Evolutionary conservation across 441 rosid species (phyloP).

Genomic region (Raphanus hybrid): DNA sequence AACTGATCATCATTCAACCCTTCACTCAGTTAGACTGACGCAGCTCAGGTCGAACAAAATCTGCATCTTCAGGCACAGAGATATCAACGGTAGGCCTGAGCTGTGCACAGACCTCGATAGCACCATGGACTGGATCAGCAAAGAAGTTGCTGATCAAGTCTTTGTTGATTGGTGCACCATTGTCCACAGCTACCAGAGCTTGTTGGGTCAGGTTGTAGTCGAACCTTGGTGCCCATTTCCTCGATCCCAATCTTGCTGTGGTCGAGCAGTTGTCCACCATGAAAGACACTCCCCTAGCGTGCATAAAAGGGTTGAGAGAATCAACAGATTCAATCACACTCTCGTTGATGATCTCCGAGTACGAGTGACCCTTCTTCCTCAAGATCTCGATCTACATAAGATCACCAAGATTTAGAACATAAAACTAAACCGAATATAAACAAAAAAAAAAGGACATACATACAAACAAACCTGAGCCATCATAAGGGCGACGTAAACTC

Average conservation of each 20-base stretch:
- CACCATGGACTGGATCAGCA: conserved; percentile 87
- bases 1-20: not conserved
- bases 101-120: conserved; percentile 84
- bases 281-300: conserved; percentile 91
- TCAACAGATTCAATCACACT: conserved; percentile 91
- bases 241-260: conserved; percentile 87
- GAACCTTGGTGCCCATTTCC: conserved; percentile 95
- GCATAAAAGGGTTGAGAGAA: conserved; percentile 92
- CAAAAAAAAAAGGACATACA: conserved; percentile 17
- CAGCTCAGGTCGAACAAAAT: conserved; percentile 92
- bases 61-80: conserved; percentile 86
- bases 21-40: conserved; percentile 63
- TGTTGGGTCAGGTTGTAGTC: conserved; percentile 87
- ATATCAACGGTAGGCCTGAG: conserved; percentile 91
- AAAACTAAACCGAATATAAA: not conserved
- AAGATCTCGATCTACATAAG: conserved; percentile 71
- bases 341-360: conserved; percentile 91
- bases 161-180: conserved; percentile 61
- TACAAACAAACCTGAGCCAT: conserved; percentile 84
- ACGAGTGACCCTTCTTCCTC: conserved; percentile 95
- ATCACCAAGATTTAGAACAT: not conserved
- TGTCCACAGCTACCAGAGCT: conserved; percentile 79
- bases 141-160: conserved; percentile 91
- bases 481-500: conserved; percentile 91
- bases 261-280: conserved; percentile 99